phyloP scores from a whole-genome alignment of 1,284 basidiomycete species.

The Cryptococcus sp. region DNA sequence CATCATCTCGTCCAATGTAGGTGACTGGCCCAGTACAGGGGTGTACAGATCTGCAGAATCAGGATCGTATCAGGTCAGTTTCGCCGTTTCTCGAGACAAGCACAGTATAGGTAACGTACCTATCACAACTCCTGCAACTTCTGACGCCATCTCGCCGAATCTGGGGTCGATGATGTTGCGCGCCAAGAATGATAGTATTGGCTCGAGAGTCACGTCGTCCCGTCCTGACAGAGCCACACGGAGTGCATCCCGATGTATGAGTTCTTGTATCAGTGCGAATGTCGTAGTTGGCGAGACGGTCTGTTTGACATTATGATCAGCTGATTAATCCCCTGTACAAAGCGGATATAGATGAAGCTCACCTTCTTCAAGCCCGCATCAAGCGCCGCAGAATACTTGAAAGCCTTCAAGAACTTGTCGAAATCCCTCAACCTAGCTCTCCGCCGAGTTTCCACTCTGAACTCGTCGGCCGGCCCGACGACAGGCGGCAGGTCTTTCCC shows the following conservation, averaged over 20 bases:
- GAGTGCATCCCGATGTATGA: constrained; percentile 89
- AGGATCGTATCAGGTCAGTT: background rate
- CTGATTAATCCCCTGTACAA: background rate
- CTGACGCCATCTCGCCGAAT: constrained; percentile 84
- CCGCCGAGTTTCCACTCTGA: constrained; percentile 72
- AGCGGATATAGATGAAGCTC: constrained; percentile 23
- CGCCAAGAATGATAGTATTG: constrained; percentile 79
- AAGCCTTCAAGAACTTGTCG: constrained; percentile 84
- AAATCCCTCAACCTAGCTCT: constrained; percentile 79
- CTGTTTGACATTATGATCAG: constrained; percentile 53
- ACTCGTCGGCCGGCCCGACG: constrained; percentile 64
- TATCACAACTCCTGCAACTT: constrained; percentile 78
- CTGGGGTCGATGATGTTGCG: constrained; percentile 87
- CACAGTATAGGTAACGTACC: constrained; percentile 60
- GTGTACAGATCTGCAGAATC: constrained; percentile 77
- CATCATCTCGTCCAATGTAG: constrained; percentile 86
- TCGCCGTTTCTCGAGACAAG: background rate
- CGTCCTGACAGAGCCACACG: constrained; percentile 82
- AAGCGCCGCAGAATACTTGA: constrained; percentile 92
- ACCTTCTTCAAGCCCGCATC: constrained; percentile 86
- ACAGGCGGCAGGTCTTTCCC: constrained; percentile 57
- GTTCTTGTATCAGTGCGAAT: constrained; percentile 90
- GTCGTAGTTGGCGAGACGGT: constrained; percentile 72
- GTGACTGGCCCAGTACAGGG: constrained; percentile 87
- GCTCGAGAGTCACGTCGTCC: constrained; percentile 92